Conservation (phyloP, 148 eudicot genomes). For the Rheum nobile region DNA sequence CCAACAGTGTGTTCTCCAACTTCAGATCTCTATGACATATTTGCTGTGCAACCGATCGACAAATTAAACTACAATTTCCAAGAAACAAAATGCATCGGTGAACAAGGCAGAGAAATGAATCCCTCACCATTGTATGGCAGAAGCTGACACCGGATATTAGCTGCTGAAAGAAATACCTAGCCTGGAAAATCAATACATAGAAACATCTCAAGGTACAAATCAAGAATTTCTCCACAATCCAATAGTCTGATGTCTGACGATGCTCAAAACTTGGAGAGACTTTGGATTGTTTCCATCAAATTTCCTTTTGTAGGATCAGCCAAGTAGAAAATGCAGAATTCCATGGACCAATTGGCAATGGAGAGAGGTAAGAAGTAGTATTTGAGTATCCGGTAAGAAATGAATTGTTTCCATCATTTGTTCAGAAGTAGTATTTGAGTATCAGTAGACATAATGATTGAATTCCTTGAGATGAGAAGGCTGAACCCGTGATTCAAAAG, state of each 20-base stretch:
- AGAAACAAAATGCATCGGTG: not conserved
- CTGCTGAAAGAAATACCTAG: slow-evolving; percentile 78
- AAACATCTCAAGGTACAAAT: not conserved
- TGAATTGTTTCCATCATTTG: not conserved
- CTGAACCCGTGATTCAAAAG: not conserved
- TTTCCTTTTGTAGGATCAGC: not conserved
- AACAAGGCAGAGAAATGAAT: not conserved
- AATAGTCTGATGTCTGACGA: not conserved
- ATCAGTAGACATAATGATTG: no score
- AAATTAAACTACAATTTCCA: not conserved
- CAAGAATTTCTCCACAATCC: not conserved
- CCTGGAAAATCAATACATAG: slow-evolving; percentile 21
- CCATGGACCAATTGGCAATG: not conserved
- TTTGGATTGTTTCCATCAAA: no score
- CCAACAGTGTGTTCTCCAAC: slow-evolving; percentile 69
- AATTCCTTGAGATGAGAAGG: no score
- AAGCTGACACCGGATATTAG: slow-evolving; percentile 69
- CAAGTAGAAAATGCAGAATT: not conserved
- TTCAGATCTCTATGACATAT: slow-evolving; percentile 79
- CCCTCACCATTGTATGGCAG: slow-evolving; percentile 66
- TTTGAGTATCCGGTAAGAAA: no score
- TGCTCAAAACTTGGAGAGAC: not conserved
- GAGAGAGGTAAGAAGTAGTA: not conserved
- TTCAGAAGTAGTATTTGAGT: not conserved
- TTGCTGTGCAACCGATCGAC: slow-evolving; percentile 32